These are phyloP conservation scores for Voacanga thouarsii DNA, from an alignment of 257 asterid genomes.

Conservation along the genomic window DNA sequence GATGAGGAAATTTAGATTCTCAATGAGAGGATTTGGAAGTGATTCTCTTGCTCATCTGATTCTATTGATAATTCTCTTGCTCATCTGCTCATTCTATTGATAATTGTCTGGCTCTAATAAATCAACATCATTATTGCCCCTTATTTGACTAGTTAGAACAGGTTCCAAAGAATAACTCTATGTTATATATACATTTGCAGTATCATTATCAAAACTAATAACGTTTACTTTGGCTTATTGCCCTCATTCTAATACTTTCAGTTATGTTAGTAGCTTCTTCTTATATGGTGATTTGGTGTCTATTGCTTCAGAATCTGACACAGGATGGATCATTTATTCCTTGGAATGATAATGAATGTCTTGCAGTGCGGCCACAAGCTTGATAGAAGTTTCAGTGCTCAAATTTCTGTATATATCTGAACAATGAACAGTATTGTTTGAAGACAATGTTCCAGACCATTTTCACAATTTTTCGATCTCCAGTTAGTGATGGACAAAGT, in stretches of 20 bases:
- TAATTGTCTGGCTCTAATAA: background rate
- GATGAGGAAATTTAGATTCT: no score
- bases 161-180: background rate
- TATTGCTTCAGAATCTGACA: constrained; percentile 16
- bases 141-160: background rate
- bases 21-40: no score
- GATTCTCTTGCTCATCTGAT: background rate
- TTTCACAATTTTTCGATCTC: no score
- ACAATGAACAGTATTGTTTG: no score
- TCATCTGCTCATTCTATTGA: background rate
- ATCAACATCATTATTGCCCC: background rate
- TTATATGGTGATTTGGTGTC: background rate
- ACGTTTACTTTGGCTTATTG: background rate
- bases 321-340: constrained; percentile 17
- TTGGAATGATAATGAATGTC: constrained; percentile 20
- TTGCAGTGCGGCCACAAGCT: constrained; percentile 19
- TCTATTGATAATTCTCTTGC: no score
- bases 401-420: no score
- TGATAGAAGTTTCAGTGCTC: background rate
- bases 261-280: background rate
- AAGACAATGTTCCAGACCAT: no score
- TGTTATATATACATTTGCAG: background rate
- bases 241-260: background rate
- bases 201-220: background rate
- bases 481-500: background rate